phyloP scores from a whole-genome alignment of 345 rosid genomes.

The Arabis alpina region DNA sequence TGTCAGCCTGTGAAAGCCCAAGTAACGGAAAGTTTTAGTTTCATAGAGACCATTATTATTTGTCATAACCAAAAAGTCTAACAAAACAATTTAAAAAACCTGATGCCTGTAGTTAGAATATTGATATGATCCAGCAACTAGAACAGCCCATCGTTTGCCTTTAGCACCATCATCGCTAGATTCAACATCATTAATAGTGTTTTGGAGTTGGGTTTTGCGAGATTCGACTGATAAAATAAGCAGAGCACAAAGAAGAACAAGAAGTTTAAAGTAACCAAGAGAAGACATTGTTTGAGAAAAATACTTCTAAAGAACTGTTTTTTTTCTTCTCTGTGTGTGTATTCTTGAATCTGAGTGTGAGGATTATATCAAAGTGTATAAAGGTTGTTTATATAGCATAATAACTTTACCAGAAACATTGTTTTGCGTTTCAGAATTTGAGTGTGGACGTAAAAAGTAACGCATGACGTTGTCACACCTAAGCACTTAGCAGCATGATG shows the following conservation, averaged over 20 bases:
- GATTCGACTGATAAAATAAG: constrained; percentile 36
- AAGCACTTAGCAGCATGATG: constrained; percentile 24
- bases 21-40: neutral
- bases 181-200: neutral
- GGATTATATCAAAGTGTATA: neutral
- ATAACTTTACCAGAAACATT: neutral
- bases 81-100: constrained; percentile 41
- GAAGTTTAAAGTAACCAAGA: constrained; percentile 33
- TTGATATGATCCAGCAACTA: constrained; percentile 64
- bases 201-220: constrained; percentile 1
- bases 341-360: constrained; percentile 22
- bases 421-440: constrained; percentile 18
- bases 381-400: constrained; percentile 13
- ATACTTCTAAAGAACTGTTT: neutral
- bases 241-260: constrained; percentile 32
- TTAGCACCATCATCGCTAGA: constrained; percentile 8
- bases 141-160: constrained; percentile 72
- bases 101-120: constrained; percentile 73
- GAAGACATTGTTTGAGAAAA: constrained; percentile 28
- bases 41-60: neutral
- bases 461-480: constrained; percentile 39
- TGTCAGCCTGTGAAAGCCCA: constrained; percentile 56
- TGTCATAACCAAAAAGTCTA: neutral
- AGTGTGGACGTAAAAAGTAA: constrained; percentile 37
- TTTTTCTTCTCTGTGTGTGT: neutral